Evolutionary conservation across 2,329 filamentous ascomycete species (phyloP).

Genomic region (Chaetomiaceae sp.): DNA sequence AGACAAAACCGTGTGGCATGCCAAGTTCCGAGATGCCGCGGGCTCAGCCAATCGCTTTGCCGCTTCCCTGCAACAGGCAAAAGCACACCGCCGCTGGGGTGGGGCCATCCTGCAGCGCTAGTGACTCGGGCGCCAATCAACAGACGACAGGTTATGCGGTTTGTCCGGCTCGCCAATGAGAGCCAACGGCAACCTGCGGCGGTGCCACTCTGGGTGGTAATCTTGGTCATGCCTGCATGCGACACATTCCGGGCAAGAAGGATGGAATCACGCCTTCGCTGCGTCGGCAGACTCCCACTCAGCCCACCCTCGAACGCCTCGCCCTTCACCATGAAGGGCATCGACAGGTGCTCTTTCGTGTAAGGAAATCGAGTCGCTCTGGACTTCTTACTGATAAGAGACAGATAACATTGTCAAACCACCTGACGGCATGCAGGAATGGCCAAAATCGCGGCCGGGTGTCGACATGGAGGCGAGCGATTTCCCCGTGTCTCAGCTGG

Average conservation of each 20-base stretch:
- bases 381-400: too few species aligned
- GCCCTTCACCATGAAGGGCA: too few species aligned
- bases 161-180: conserved; percentile 5
- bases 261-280: neutral
- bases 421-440: neutral
- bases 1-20: conserved; percentile 8
- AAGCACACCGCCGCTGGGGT: conserved; percentile 3
- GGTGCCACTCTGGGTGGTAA: neutral
- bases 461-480: neutral
- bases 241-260: neutral
- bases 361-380: too few species aligned
- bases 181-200: neutral
- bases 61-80: neutral
- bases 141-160: neutral
- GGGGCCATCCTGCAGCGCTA: neutral
- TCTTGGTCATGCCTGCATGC: conserved; percentile 11
- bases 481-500: neutral
- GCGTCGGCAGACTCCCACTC: too few species aligned
- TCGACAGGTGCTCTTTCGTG: too few species aligned
- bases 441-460: neutral
- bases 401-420: too few species aligned
- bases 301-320: too few species aligned
- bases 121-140: conserved; percentile 12
- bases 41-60: conserved; percentile 4
- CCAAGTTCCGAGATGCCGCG: neutral